Conservation (phyloP, 805 yeast genomes). For the Trichomonascus vanleenenianus region DNA sequence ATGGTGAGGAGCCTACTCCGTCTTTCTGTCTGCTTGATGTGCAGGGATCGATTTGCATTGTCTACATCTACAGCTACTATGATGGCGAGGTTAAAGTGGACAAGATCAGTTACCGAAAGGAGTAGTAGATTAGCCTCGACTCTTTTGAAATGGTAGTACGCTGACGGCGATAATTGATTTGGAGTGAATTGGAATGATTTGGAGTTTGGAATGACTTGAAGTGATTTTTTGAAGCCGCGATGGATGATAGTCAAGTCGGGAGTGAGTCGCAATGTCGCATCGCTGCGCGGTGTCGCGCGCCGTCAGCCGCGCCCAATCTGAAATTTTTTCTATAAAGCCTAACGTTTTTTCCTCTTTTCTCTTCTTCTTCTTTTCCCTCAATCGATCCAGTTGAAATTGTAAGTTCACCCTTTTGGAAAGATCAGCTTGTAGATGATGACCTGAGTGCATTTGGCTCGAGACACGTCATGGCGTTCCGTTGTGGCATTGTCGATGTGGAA, state of each 20-base stretch:
- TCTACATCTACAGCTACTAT: conserved; percentile 76
- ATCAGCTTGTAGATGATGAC: conserved; percentile 56
- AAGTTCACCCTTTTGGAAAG: conserved; percentile 12
- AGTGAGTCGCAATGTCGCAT: not conserved
- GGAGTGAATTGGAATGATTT: no score
- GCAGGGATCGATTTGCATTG: conserved; percentile 67
- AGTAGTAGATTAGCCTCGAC: not conserved
- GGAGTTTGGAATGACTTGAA: no score
- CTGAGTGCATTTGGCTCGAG: conserved; percentile 99
- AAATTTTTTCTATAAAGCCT: not conserved
- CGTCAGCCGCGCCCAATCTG: not conserved
- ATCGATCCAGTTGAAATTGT: conserved; percentile 13
- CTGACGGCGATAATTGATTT: no score
- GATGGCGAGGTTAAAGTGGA: conserved; percentile 87
- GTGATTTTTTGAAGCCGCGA: not conserved
- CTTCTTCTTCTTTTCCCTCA: not conserved
- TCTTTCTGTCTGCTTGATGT: conserved; percentile 85
- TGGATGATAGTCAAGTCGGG: not conserved
- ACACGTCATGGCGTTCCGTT: conserved; percentile 29
- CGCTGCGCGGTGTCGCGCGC: not conserved
- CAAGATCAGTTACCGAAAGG: conserved; percentile 61
- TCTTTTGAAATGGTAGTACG: not conserved
- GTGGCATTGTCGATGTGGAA: conserved; percentile 84
- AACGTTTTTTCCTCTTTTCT: conserved; percentile 3
- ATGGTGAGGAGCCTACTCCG: conserved; percentile 48